A percentile compares a stretch with the other conserved stretches of the same genome.
phyloP scores from a whole-genome alignment of 179 eudicot genomes.

The Beta macrorhiza region DNA sequence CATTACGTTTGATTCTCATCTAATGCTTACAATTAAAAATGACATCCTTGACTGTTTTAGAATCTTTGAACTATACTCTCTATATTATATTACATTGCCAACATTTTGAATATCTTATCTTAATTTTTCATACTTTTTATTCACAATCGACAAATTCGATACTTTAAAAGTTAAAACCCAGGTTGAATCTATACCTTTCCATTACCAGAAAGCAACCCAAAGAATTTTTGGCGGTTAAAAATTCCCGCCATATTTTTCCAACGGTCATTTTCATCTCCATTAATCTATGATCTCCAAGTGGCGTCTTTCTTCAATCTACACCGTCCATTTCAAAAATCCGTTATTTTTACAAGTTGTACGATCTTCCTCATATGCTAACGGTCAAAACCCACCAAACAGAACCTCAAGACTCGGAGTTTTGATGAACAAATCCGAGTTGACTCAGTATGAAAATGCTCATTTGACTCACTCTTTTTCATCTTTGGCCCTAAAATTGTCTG shows the following conservation, averaged over 20 bases:
- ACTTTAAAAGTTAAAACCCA: not conserved
- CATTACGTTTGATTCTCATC: not conserved
- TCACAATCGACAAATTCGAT: slow-evolving; percentile 17
- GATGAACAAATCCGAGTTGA: slow-evolving; percentile 11
- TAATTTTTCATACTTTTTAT: not conserved
- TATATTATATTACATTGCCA: too few relatives aligned
- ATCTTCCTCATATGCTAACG: not conserved
- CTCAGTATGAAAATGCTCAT: slow-evolving; percentile 18
- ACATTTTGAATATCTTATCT: too few relatives aligned
- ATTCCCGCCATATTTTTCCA: slow-evolving; percentile 26
- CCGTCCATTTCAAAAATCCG: slow-evolving; percentile 30
- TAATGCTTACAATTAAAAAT: not conserved
- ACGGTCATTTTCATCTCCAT: slow-evolving; percentile 22
- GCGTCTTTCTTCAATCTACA: slow-evolving; percentile 17
- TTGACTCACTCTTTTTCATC: slow-evolving; percentile 33
- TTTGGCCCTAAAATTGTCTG: slow-evolving; percentile 35
- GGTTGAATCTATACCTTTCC: not conserved
- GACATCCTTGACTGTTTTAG: slow-evolving; percentile 16
- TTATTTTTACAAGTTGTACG: slow-evolving; percentile 9
- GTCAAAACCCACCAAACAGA: slow-evolving; percentile 5
- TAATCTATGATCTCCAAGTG: slow-evolving; percentile 20
- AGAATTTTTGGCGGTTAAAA: slow-evolving; percentile 12
- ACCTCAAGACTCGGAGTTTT: slow-evolving; percentile 22
- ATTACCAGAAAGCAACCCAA: not conserved
- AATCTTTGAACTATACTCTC: slow-evolving; percentile 19